These are phyloP conservation scores for Hypoxylon cercidicola DNA, from an alignment of 495 filamentous ascomycete genomes.

Conservation along the genomic window DNA sequence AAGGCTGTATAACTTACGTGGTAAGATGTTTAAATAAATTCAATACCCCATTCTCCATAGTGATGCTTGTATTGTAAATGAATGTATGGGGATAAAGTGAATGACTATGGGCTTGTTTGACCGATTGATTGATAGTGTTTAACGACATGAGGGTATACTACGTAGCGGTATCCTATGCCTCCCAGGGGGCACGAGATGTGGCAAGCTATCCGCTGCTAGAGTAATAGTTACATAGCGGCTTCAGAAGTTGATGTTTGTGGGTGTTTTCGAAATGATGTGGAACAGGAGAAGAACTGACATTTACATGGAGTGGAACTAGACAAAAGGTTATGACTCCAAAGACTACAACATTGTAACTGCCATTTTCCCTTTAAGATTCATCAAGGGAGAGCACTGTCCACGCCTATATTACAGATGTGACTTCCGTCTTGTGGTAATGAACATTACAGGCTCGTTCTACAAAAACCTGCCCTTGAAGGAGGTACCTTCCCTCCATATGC, in stretches of 20 bases:
- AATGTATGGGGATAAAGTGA: no score
- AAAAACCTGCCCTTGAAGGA: constrained; percentile 1
- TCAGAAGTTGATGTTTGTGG: background rate
- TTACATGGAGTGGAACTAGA: constrained; percentile 4
- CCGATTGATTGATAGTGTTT: no score
- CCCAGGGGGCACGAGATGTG: no score
- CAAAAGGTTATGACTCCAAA: constrained; percentile 1
- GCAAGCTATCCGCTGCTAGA: no score
- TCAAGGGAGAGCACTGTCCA: constrained; percentile 2
- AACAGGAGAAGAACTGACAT: constrained; percentile 7
- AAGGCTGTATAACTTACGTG: constrained; percentile 4
- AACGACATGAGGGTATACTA: no score
- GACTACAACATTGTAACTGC: constrained; percentile 7
- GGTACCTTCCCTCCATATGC: background rate
- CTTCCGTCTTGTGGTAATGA: constrained; percentile 1
- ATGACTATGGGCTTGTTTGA: no score
- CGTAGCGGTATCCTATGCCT: no score
- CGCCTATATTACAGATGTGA: constrained; percentile 3
- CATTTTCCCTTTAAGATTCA: background rate
- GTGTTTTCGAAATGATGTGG: constrained; percentile 1
- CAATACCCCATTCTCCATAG: no score
- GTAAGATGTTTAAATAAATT: background rate
- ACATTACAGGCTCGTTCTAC: background rate
- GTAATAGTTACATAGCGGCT: no score
- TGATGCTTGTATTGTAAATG: no score